Evolutionary conservation across 2,329 filamentous ascomycete species (phyloP).

Genomic region (Trichoderma endophyticum): DNA sequence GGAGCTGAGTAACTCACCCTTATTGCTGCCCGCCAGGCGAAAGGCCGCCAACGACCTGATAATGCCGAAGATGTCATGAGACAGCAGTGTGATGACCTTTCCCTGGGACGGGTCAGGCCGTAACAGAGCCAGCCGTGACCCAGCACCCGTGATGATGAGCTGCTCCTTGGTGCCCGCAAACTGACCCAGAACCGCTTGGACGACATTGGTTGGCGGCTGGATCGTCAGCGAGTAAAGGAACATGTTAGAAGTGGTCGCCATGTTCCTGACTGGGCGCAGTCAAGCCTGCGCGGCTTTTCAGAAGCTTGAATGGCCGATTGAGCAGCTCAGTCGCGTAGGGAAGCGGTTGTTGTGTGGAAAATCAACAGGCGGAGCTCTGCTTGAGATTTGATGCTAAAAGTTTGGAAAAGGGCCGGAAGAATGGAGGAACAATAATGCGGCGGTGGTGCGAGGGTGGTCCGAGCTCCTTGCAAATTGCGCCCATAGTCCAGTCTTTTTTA

Average conservation of each 20-base stretch:
- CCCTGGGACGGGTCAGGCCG: conserved; percentile 82
- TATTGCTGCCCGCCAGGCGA: conserved; percentile 86
- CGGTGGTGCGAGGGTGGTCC: conserved; percentile 26
- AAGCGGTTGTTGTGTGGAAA: conserved; percentile 23
- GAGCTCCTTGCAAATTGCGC: conserved; percentile 27
- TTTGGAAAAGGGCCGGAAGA: conserved; percentile 27
- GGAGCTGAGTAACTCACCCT: conserved; percentile 67
- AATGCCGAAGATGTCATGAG: conserved; percentile 95
- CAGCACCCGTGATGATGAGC: conserved; percentile 91
- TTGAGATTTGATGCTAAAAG: conserved; percentile 26
- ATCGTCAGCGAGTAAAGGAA: conserved; percentile 98
- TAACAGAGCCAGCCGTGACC: conserved; percentile 82
- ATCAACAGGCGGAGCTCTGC: conserved; percentile 27
- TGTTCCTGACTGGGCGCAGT: conserved; percentile 54
- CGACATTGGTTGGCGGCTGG: conserved; percentile 84
- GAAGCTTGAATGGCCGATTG: conserved; percentile 29
- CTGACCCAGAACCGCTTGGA: conserved; percentile 88
- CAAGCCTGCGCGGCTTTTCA: conserved; percentile 47
- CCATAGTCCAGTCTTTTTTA: neutral
- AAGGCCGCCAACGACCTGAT: conserved; percentile 87
- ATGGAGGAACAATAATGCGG: conserved; percentile 38
- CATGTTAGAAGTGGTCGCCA: conserved; percentile 98
- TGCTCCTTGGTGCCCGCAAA: conserved; percentile 96
- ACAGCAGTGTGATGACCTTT: conserved; percentile 80
- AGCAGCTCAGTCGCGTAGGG: conserved; percentile 25